Base-by-base conservation (phyloP, 2,329 filamentous ascomycete species). In the Hypomyces perniciosus region DNA sequence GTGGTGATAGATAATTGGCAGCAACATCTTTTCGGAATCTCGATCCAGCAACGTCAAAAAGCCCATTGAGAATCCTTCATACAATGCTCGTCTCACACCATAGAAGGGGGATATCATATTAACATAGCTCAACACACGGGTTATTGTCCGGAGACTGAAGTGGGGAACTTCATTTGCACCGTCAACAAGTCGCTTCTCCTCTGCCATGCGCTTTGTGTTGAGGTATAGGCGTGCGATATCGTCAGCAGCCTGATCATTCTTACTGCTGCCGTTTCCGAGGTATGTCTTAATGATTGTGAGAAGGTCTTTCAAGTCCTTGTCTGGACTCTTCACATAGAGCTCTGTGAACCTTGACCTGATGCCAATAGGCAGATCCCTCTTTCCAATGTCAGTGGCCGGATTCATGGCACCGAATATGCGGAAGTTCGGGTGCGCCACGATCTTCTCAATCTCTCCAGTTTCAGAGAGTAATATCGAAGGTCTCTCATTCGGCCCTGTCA, bases 371-470 rank as follows among this genome's bases (percentile, higher is more conserved):
- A 99, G 74, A 67, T 99, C 93, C 50, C 92, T 85, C 71, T 99
- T 99, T 54, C 95, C 93, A 50, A 96, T 84, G 72, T 99, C 93
- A 3, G 93, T 99, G 5, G 93, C 93, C 30, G 93, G 93, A 63
- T 99, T 99, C 93, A 99, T 99, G 29, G 95, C 93, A 46, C 89
- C 95, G 64, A 99, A 99, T 10, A 99, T 88, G 37, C 93, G 84
- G 67, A 99, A 99, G 57, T 96, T 84, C 0, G 90, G 85, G 67
- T 99, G 92, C 1, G 91, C 93, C 54, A 85, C 79, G 34, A 99
- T 85, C 57, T 91, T 83, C 67, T 97, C 90, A 40, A 96, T 89
- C 59, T 93, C 90, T 35, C 93, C 93, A 37, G 90, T 93, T 71
- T 99, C 93, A 0, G 91, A 91, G 6, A 99, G 78, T 4, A 99